Evolutionary conservation across 192 early-diverging fungal genomes (phyloP).

Genomic region (Rhizophagus clarus): DNA sequence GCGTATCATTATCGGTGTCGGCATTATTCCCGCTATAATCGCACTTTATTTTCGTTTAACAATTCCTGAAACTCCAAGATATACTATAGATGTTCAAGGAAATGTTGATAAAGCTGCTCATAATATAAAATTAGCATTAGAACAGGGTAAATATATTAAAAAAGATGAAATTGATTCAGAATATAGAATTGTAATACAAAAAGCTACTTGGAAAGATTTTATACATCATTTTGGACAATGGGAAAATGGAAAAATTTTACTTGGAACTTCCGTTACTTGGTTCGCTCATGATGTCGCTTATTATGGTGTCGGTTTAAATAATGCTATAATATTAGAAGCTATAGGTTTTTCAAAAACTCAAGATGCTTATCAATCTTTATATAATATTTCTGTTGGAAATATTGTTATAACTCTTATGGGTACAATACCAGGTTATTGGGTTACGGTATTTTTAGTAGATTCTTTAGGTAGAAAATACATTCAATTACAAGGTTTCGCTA

Average conservation of each 20-base stretch:
- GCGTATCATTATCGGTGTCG: slow-evolving; percentile 81
- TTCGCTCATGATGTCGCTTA: slow-evolving; percentile 78
- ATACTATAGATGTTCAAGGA: slow-evolving; percentile 63
- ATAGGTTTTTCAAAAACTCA: slow-evolving; percentile 64
- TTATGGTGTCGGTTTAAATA: slow-evolving; percentile 85
- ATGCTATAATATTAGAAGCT: slow-evolving; percentile 67
- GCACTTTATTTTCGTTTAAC: slow-evolving; percentile 84
- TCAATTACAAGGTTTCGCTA: slow-evolving; percentile 86
- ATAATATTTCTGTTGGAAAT: slow-evolving; percentile 82
- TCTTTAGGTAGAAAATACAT: slow-evolving; percentile 89
- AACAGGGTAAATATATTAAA: slow-evolving; percentile 48
- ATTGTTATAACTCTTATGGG: slow-evolving; percentile 87
- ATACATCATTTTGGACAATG: slow-evolving; percentile 76
- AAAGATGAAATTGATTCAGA: slow-evolving; percentile 36
- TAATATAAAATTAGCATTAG: slow-evolving; percentile 48
- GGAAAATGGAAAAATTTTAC: slow-evolving; percentile 79
- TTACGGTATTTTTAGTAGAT: slow-evolving; percentile 90
- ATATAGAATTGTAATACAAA: slow-evolving; percentile 37
- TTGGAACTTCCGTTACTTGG: slow-evolving; percentile 77
- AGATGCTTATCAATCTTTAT: slow-evolving; percentile 49
- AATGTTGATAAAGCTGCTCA: slow-evolving; percentile 49
- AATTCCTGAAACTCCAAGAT: slow-evolving; percentile 84
- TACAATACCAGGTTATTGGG: slow-evolving; percentile 95
- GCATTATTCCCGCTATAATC: slow-evolving; percentile 73
- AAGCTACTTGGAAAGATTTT: slow-evolving; percentile 59